Percentiles rank a stretch among this genome's conserved stretches.
These are phyloP conservation scores for Fraxinus anomala DNA, from an alignment of 257 asterid species.

Conservation along the genomic window DNA sequence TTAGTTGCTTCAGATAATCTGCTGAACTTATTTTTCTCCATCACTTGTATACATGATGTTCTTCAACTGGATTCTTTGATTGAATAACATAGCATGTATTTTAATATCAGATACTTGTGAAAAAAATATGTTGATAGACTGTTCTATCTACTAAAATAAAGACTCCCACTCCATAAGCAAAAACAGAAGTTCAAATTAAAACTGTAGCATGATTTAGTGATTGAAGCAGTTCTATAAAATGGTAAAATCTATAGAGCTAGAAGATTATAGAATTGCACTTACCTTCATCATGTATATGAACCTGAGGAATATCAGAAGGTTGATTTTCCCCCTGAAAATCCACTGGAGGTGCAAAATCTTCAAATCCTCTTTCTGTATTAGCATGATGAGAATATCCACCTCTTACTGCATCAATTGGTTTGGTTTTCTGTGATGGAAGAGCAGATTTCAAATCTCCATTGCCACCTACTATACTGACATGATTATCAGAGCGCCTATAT, in stretches of 20 bases:
- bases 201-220: not conserved
- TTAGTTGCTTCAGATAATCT: not conserved
- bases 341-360: conserved; percentile 37
- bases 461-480: not conserved
- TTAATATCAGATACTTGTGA: too few species aligned
- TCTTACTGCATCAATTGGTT: conserved; percentile 32
- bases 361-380: conserved; percentile 31
- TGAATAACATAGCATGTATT: too few species aligned
- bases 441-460: conserved; percentile 32
- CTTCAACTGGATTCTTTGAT: too few species aligned
- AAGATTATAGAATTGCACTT: conserved; percentile 27
- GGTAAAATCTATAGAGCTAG: conserved; percentile 1
- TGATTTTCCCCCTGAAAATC: conserved; percentile 69
- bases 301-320: conserved; percentile 41
- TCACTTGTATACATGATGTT: too few species aligned
- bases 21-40: not conserved
- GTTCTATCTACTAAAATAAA: not conserved
- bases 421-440: conserved; percentile 31
- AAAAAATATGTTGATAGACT: not conserved
- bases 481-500: conserved; percentile 31
- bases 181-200: conserved; percentile 3
- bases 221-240: not conserved
- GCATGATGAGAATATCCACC: conserved; percentile 32
- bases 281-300: conserved; percentile 61
- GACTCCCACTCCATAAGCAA: too few species aligned